Base-by-base conservation (phyloP, 192 early-diverging fungal species). In the Coemansia asiatica region DNA sequence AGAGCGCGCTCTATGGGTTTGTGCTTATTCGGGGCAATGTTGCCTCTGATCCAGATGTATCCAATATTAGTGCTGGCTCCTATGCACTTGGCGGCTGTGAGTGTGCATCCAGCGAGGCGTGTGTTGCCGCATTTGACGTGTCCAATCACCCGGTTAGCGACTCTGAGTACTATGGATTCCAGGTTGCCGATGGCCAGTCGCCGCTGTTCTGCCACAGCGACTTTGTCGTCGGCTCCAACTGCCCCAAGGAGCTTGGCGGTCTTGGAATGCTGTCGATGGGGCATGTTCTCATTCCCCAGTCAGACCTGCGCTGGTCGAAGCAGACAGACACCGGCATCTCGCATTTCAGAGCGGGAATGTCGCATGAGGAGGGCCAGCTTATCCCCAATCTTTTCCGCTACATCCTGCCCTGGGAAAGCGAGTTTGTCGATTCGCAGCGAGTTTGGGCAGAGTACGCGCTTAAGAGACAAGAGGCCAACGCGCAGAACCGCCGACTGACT, bases 181-280 rank as follows among this genome's bases (percentile, higher is more conserved):
- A 72, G 64, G 79, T 81, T 1, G 69, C 74, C 16, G 57, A 53
- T 12, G 71, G 71, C 19, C 74, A 76, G 74, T 76, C 74, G 56
- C 74, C 74, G 22, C 70, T 76, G 61, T 82, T 82, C 71, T 76
- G 74, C 68, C 79, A 82, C 54, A 63, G 67, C 38, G 79, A 82
- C 71, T 82, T 82, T 76, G 74, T 72, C 29, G 68, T 78, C 7
- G 76, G 81, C 19, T 85, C 84, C 57, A 88, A 88, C 64, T 89
- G 87, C 40, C 94, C 94, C 10, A 94, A 94, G 83, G 95, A 95
- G 82, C 81, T 98, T 47, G 95, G 97, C 72, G 97, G 97, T 40
- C 85, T 99, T 26, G 95, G 95, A 60, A 99, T 99, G 97, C 83
- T 99, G 48, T 96, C 94, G 13, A 99, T 99, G 97, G 97, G 97